Percentiles rank a stretch among this genome's conserved stretches.
phyloP scores from a whole-genome alignment of 73 alveolate species.

The Paramecium caudatum region DNA sequence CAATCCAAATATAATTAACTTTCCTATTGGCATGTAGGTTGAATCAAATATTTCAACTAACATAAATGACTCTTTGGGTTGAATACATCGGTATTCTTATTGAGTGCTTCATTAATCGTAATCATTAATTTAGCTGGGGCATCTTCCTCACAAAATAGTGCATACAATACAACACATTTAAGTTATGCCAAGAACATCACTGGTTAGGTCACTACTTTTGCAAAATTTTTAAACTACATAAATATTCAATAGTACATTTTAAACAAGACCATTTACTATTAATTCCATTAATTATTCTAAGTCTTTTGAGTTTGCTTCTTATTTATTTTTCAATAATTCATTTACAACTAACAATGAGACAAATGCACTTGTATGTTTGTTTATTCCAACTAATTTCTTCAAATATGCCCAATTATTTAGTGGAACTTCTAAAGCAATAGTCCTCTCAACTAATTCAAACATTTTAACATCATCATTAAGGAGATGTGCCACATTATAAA shows the following conservation, averaged over 20 bases:
- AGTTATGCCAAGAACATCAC: slow-evolving; percentile 45
- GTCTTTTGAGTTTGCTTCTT: slow-evolving; percentile 27
- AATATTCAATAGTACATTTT: neutral
- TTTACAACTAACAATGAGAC: slow-evolving; percentile 10
- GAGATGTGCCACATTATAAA: neutral
- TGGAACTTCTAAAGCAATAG: neutral
- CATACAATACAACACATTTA: slow-evolving; percentile 36
- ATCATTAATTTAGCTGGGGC: slow-evolving; percentile 61
- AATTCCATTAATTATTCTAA: neutral
- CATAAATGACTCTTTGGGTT: slow-evolving; percentile 34
- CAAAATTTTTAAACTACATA: slow-evolving; percentile 53
- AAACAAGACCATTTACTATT: neutral
- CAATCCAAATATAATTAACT: slow-evolving; percentile 51
- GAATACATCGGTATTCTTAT: slow-evolving; percentile 27
- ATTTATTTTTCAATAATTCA: slow-evolving; percentile 30
- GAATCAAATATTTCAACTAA: slow-evolving; percentile 3
- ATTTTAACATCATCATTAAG: neutral
- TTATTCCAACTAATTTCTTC: slow-evolving; percentile 8
- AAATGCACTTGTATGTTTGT: slow-evolving; percentile 23
- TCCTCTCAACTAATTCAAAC: neutral
- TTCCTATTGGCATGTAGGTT: slow-evolving; percentile 20
- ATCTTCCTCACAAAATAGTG: slow-evolving; percentile 36
- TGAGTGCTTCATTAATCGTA: neutral
- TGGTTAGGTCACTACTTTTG: slow-evolving; percentile 67
- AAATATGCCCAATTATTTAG: slow-evolving; percentile 20